These are phyloP conservation scores for Rubia yunnanensis DNA, from an alignment of 257 asterid genomes.

Conservation along the genomic window DNA sequence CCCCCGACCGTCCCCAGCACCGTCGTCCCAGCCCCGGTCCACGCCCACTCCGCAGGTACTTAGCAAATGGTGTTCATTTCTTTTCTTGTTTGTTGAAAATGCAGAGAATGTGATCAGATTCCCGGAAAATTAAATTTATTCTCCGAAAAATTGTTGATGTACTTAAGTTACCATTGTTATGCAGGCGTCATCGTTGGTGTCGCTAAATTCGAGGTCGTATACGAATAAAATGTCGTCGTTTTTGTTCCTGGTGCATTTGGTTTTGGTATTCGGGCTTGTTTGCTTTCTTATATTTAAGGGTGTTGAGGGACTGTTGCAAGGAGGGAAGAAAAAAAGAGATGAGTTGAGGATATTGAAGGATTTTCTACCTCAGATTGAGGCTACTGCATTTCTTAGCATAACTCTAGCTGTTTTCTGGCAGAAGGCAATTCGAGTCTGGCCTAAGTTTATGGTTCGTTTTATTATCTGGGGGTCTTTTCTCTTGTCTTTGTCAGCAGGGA, in stretches of 20 bases:
- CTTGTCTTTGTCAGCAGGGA: conserved; percentile 68
- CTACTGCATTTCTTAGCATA: conserved; percentile 71
- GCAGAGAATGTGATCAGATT: background rate
- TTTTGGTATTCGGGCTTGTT: conserved; percentile 54
- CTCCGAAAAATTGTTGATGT: background rate
- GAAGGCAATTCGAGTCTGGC: conserved; percentile 79
- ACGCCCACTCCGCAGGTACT: conserved; percentile 68
- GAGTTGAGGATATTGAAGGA: conserved; percentile 50
- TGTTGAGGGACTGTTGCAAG: conserved; percentile 51
- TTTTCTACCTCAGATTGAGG: conserved; percentile 88
- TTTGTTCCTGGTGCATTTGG: conserved; percentile 57
- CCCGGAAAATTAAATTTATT: background rate
- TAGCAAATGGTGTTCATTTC: background rate
- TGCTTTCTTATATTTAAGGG: conserved; percentile 72
- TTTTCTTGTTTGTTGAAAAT: background rate
- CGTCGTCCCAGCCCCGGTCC: conserved; percentile 39
- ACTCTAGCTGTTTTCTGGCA: conserved; percentile 84
- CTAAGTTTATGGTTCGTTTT: conserved; percentile 73
- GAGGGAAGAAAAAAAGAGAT: conserved; percentile 33
- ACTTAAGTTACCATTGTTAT: background rate
- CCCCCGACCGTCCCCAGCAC: conserved; percentile 26
- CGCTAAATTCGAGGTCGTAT: conserved; percentile 76
- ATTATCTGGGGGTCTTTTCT: conserved; percentile 79
- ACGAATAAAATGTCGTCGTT: conserved; percentile 81
- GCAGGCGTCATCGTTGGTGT: conserved; percentile 47